Base-by-base conservation (phyloP, 257 asterid species). In the Agastache rugosa region DNA sequence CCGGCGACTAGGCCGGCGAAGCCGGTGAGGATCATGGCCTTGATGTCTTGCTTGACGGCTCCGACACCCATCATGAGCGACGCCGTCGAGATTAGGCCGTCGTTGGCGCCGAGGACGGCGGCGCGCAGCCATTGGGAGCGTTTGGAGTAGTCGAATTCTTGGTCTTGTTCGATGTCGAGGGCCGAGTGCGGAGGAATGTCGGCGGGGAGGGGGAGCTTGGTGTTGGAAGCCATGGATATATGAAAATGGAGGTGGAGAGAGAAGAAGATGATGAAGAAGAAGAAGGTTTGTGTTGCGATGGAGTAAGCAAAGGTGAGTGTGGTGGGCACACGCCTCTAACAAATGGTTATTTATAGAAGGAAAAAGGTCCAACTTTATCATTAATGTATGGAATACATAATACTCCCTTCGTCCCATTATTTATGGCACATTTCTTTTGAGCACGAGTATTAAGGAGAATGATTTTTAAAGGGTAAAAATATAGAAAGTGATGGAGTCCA, bases 41-140 rank as follows among this genome's bases (percentile, higher is more conserved):
- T 88, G 63, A 87, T 85, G 78, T 87, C 97, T n/a, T 87, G 88
- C 51, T 84, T 88, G 15, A 92, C 96, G 1, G 97, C 92, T 56
- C 97, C 97, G 6, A 92, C 88, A 16, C 96, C 97, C 93, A 92
- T 85, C 97, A 92, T 92, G 8, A 92, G 76, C 2, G 97, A 84
- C 0, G 96, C 96, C 0, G 93, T 89, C 10, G 97, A 92, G 35
- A 92, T 87, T 3, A 90, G 77, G 5, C 97, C 97, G 56, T 92
- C 97, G 62, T 88, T 92, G 75, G 97, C 97, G 34, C 97, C 97
- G 2, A 92, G 85, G 6, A 92, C 96, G 1, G 97, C 97, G 25
- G 96, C 96, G 19, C 97, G 95, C 5, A 92, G 87, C 97, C 97
- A 92, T 59, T 88, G 97, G 56, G 97, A 86, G 34, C 87, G 79